Conservation (phyloP, 2,329 filamentous ascomycete species). For the Mariannaea elegans region DNA sequence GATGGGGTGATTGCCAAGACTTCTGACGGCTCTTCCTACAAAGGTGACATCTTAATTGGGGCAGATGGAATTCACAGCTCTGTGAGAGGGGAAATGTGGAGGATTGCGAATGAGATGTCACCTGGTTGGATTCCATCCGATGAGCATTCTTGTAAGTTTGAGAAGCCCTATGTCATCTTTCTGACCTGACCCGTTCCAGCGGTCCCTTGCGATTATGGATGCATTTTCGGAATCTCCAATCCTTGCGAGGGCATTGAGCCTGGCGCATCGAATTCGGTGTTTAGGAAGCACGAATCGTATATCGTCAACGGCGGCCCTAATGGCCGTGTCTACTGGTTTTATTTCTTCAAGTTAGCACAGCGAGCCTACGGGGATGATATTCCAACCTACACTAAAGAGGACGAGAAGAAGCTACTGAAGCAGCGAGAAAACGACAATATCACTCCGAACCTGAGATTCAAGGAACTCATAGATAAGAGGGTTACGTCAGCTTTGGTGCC, state of each 20-base stretch:
- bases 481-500: slow-evolving; percentile 44
- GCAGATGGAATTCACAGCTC: slow-evolving; percentile 53
- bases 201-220: slow-evolving; percentile 16
- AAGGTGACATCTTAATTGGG: slow-evolving; percentile 49
- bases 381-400: slow-evolving; percentile 9
- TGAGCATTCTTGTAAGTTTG: slow-evolving; percentile 13
- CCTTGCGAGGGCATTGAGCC: slow-evolving; percentile 5
- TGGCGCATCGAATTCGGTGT: slow-evolving; percentile 7
- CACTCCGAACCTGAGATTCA: slow-evolving; percentile 30
- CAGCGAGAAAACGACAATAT: slow-evolving; percentile 10
- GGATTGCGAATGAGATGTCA: background rate
- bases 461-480: slow-evolving; percentile 41
- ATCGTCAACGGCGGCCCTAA: slow-evolving; percentile 9
- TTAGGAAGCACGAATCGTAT: slow-evolving; percentile 9
- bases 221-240: slow-evolving; percentile 24
- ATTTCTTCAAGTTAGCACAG: slow-evolving; percentile 8
- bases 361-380: slow-evolving; percentile 2
- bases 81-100: slow-evolving; percentile 44
- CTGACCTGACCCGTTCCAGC: background rate
- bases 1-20: slow-evolving; percentile 22
- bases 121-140: slow-evolving; percentile 17
- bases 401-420: background rate
- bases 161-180: background rate
- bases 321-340: slow-evolving; percentile 17
- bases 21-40: slow-evolving; percentile 23